These are phyloP conservation scores for Gaultheria prostrata DNA, from an alignment of 148 eudicot species.

Conservation along the genomic window DNA sequence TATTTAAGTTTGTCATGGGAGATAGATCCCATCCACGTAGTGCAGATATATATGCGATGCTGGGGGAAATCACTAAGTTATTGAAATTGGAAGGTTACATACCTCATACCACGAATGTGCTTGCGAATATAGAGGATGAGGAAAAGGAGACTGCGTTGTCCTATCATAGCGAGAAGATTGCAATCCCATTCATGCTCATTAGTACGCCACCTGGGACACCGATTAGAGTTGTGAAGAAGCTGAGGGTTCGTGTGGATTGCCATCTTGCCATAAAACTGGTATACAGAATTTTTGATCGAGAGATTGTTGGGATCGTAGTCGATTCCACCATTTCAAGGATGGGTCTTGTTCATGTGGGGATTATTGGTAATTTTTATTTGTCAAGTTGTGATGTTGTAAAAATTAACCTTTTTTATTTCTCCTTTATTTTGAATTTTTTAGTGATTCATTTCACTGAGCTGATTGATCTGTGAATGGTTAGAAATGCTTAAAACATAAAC, in stretches of 20 bases:
- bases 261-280: conserved; percentile 67
- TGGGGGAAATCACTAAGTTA: conserved; percentile 55
- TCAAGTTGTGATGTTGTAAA: background rate
- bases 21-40: conserved; percentile 64
- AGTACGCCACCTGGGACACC: conserved; percentile 50
- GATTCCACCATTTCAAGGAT: conserved; percentile 76
- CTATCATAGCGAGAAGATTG: conserved; percentile 88
- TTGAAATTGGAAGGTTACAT: conserved; percentile 70
- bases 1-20: conserved; percentile 73
- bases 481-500: too few species aligned
- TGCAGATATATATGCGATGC: conserved; percentile 54
- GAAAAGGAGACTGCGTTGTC: conserved; percentile 78
- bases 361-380: conserved; percentile 51
- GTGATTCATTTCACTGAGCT: too few species aligned
- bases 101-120: too few species aligned
- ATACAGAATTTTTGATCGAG: conserved; percentile 53
- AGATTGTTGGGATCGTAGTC: conserved; percentile 75
- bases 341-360: conserved; percentile 81
- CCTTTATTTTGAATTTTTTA: background rate
- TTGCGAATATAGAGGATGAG: conserved; percentile 81
- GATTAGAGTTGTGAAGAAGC: conserved; percentile 68
- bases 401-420: background rate
- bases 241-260: conserved; percentile 78
- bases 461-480: too few species aligned
- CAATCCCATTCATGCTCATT: conserved; percentile 71